Conservation (phyloP, 441 rosid genomes). For the Adansonia gregorii region DNA sequence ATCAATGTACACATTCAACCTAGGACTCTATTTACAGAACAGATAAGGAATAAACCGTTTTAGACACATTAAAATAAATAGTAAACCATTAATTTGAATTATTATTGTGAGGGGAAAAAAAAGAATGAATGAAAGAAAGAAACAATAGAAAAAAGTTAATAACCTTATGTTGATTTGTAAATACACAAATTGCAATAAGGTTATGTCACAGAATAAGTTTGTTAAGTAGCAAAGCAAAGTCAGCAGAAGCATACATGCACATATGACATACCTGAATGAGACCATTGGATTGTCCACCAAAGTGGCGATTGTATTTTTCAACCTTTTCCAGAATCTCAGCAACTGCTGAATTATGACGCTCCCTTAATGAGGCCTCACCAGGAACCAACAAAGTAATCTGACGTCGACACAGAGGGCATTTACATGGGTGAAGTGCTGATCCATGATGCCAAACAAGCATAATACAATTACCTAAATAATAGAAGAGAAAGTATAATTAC, state of each 20-base stretch:
- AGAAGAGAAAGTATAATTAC: neutral
- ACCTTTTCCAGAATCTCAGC: slow-evolving; percentile 53
- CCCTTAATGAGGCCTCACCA: slow-evolving; percentile 54
- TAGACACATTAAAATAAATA: neutral
- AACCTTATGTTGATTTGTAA: neutral
- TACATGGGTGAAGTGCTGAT: slow-evolving; percentile 73
- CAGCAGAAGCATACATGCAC: neutral
- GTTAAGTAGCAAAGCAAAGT: neutral
- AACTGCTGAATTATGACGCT: slow-evolving; percentile 46
- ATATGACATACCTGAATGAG: slow-evolving; percentile 61
- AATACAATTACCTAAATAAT: slow-evolving; percentile 64
- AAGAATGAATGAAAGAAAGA: neutral
- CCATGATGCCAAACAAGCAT: slow-evolving; percentile 88
- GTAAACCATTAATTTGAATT: neutral
- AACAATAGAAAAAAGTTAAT: neutral
- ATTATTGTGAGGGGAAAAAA: neutral
- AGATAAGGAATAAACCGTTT: neutral
- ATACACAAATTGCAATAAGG: neutral
- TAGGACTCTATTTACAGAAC: neutral
- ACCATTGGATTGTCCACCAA: slow-evolving; percentile 55
- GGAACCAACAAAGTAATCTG: slow-evolving; percentile 76
- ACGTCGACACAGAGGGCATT: slow-evolving; percentile 88
- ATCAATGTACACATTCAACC: neutral
- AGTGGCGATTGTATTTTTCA: slow-evolving; percentile 70
- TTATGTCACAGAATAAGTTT: slow-evolving; percentile 2